A percentile compares a stretch with the other conserved stretches of the same genome.
phyloP scores from a whole-genome alignment of 2,329 filamentous ascomycete genomes.

The Aplosporella prunicola region DNA sequence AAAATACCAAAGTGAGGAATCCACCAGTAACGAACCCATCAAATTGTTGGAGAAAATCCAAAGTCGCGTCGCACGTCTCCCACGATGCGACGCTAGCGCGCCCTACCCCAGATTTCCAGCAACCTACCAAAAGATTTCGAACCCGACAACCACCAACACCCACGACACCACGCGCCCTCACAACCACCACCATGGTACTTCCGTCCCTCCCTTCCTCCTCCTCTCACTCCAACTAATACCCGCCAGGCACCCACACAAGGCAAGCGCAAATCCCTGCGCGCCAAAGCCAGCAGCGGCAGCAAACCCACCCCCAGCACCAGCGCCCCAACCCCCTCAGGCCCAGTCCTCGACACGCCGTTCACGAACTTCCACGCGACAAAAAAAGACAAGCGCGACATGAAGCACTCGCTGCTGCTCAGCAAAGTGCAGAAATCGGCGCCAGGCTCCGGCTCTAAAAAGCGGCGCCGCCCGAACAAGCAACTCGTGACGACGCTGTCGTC shows the following conservation, averaged over 20 bases:
- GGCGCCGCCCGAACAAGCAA: slow-evolving; percentile 64
- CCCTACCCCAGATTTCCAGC: too few species aligned
- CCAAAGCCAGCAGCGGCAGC: slow-evolving; percentile 17
- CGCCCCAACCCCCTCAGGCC: slow-evolving; percentile 22
- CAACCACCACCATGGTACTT: not conserved
- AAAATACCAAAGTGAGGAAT: too few species aligned
- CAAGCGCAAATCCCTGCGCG: slow-evolving; percentile 28
- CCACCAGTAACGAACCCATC: too few species aligned
- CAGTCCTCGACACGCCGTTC: slow-evolving; percentile 16
- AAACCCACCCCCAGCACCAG: slow-evolving; percentile 11
- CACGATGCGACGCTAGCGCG: too few species aligned
- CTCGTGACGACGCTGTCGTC: slow-evolving; percentile 65
- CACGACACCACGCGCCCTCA: too few species aligned
- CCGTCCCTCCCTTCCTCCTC: not conserved
- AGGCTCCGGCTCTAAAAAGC: slow-evolving; percentile 47
- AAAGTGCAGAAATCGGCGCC: slow-evolving; percentile 56
- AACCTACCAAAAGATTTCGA: too few species aligned
- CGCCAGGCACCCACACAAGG: slow-evolving; percentile 24
- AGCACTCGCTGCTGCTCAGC: slow-evolving; percentile 69
- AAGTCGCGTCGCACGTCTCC: too few species aligned
- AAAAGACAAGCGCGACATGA: slow-evolving; percentile 72
- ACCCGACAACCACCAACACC: too few species aligned
- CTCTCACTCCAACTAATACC: not conserved
- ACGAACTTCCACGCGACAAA: slow-evolving; percentile 62
- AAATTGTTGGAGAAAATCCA: too few species aligned